These are phyloP conservation scores for Phanerochaete carnosa DNA, from an alignment of 768 basidiomycete species.

Conservation along the genomic window DNA sequence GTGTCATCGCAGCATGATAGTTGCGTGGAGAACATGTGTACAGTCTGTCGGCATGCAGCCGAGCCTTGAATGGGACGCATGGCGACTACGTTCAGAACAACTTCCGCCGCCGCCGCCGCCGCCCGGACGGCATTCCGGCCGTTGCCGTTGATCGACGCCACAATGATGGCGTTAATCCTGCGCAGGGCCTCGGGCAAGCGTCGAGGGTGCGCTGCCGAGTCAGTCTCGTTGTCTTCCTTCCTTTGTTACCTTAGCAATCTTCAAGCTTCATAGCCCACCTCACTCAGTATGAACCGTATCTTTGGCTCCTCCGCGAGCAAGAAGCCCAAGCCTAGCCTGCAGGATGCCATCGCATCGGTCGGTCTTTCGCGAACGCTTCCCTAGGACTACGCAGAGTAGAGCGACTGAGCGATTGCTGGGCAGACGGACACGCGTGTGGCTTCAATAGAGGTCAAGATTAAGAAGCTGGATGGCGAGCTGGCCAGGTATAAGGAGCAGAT, in stretches of 20 bases:
- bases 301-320: slow-evolving; percentile 72
- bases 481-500: slow-evolving; percentile 93
- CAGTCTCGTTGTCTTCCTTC: not conserved
- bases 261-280: not conserved
- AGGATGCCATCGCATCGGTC: slow-evolving; percentile 91
- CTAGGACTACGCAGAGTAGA: not conserved
- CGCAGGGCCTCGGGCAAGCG: not conserved
- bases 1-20: too few species aligned
- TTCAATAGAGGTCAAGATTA: slow-evolving; percentile 93
- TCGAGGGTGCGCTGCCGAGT: not conserved
- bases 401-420: not conserved
- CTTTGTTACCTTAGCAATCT: not conserved
- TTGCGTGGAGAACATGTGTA: too few species aligned
- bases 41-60: too few species aligned
- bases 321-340: slow-evolving; percentile 82
- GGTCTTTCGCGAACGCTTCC: slow-evolving; percentile 23
- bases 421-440: slow-evolving; percentile 87
- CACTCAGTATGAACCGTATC: slow-evolving; percentile 69
- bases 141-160: not conserved
- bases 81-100: too few species aligned
- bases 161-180: not conserved
- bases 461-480: slow-evolving; percentile 94
- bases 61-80: too few species aligned
- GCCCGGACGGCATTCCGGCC: too few species aligned
- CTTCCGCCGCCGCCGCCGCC: too few species aligned